Conservation (phyloP, 2,329 filamentous ascomycete genomes). For the Cercospora sojina region DNA sequence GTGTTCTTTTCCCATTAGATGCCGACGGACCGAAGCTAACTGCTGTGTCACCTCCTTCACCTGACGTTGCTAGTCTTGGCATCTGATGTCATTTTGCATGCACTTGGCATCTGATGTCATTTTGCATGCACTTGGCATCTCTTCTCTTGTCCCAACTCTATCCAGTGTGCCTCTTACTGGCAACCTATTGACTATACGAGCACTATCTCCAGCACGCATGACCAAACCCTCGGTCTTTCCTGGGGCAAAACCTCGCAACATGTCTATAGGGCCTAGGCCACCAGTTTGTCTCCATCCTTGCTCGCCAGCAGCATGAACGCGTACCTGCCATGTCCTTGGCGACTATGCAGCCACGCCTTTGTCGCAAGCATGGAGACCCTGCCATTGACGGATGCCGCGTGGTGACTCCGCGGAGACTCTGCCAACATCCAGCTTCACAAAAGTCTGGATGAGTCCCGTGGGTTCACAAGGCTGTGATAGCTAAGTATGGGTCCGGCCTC, state of each 20-base stretch:
- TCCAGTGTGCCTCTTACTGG: not conserved
- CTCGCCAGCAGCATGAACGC: not conserved
- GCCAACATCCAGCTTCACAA: not conserved
- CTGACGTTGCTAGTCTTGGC: not conserved
- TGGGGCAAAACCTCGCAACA: not conserved
- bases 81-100: not conserved
- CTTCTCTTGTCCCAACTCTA: not conserved
- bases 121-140: not conserved
- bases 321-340: not conserved
- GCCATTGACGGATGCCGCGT: not conserved
- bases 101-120: not conserved
- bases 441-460: not conserved
- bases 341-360: not conserved
- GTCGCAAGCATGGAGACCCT: not conserved
- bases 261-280: not conserved
- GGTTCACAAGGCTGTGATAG: not conserved
- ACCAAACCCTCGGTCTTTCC: not conserved
- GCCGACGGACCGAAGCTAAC: not conserved
- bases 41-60: not conserved
- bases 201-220: not conserved
- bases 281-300: not conserved
- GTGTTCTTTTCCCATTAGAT: not conserved
- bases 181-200: not conserved
- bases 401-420: not conserved
- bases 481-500: not conserved